phyloP scores from a whole-genome alignment of 495 filamentous ascomycete genomes.

The Ramalina intermedia region DNA sequence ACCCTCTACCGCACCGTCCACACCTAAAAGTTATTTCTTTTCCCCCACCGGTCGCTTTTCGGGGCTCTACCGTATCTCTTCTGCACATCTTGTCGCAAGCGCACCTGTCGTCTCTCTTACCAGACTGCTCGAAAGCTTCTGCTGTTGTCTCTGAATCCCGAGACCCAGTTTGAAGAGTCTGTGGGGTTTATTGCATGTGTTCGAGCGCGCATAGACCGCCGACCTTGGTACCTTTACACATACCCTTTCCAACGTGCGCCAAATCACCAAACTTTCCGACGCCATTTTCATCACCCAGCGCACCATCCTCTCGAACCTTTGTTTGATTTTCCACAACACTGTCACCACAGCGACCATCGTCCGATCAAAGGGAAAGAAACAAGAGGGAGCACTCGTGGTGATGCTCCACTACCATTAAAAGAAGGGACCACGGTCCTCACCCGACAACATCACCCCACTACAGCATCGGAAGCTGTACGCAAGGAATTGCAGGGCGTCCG shows the following conservation, averaged over 20 bases:
- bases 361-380: too few species aligned
- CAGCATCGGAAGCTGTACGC: too few species aligned
- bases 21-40: constrained; percentile 1
- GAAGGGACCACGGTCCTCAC: background rate
- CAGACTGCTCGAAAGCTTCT: background rate
- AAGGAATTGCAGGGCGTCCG: background rate
- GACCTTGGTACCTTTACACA: background rate
- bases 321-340: too few species aligned
- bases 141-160: too few species aligned
- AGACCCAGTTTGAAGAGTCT: too few species aligned
- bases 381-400: too few species aligned
- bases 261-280: background rate
- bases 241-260: background rate
- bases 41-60: constrained; percentile 16
- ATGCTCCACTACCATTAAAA: background rate
- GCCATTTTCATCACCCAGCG: background rate
- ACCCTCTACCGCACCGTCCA: constrained; percentile 1
- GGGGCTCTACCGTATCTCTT: background rate
- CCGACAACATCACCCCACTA: background rate
- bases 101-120: constrained; percentile 8
- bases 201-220: background rate
- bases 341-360: too few species aligned
- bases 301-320: background rate
- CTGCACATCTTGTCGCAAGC: constrained; percentile 9
- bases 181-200: too few species aligned